Evolutionary conservation across 768 basidiomycete species (phyloP).

Genomic region (Rhodotorula paludigena): DNA sequence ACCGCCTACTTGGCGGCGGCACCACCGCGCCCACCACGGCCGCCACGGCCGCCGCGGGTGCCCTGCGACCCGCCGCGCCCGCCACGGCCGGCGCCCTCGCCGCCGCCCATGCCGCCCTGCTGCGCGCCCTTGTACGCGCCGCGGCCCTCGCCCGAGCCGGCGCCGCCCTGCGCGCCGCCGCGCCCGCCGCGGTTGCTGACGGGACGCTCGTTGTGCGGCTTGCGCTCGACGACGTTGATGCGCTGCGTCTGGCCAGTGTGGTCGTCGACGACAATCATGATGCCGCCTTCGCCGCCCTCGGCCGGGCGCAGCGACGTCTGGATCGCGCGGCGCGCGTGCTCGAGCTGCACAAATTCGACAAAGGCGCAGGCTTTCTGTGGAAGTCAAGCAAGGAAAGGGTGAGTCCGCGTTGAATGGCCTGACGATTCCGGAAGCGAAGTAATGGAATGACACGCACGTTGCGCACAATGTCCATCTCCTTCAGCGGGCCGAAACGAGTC

Average conservation of each 20-base stretch:
- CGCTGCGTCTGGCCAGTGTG: conserved; percentile 41
- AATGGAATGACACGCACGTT: conserved; percentile 30
- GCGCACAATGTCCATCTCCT: conserved; percentile 83
- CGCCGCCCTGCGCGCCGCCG: conserved; percentile 5
- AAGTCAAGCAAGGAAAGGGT: not conserved
- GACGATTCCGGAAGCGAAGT: too few species aligned
- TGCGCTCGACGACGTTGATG: conserved; percentile 36
- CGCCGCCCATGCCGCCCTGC: not conserved
- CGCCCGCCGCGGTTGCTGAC: not conserved
- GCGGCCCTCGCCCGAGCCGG: not conserved
- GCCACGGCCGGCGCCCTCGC: not conserved
- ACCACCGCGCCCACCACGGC: not conserved
- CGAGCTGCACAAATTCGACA: conserved; percentile 74
- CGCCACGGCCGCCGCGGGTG: not conserved
- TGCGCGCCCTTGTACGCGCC: not conserved
- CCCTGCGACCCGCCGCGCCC: not conserved
- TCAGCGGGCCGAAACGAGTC: conserved; percentile 70
- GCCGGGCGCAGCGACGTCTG: conserved; percentile 59
- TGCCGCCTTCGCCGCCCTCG: conserved; percentile 84
- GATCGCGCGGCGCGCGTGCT: conserved; percentile 81
- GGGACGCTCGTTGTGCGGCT: conserved; percentile 25
- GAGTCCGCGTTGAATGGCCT: not conserved
- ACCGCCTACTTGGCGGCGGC: not conserved
- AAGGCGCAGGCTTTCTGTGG: conserved; percentile 78
- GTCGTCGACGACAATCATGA: conserved; percentile 66